Conservation (phyloP, 257 asterid species). For the Petrea volubilis region DNA sequence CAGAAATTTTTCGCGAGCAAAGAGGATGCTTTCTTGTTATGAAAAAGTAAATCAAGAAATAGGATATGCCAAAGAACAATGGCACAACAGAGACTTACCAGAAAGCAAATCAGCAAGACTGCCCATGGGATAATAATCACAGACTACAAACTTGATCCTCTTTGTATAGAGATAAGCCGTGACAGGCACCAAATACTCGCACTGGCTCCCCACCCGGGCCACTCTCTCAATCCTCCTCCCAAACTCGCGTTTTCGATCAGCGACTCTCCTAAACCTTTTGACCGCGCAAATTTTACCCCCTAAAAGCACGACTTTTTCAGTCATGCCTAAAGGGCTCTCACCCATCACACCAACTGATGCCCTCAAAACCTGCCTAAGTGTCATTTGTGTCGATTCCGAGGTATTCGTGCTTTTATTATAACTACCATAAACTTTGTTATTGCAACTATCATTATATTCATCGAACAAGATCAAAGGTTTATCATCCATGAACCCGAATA, state of each 20-base stretch:
- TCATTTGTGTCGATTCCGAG: constrained; percentile 26
- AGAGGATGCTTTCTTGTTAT: no score
- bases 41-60: no score
- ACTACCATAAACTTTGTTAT: no score
- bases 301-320: constrained; percentile 52
- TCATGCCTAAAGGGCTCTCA: constrained; percentile 51
- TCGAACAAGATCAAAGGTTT: constrained; percentile 35
- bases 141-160: constrained; percentile 63
- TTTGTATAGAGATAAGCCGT: constrained; percentile 52
- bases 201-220: constrained; percentile 36
- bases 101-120: constrained; percentile 58
- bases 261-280: constrained; percentile 49
- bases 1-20: no score
- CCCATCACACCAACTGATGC: constrained; percentile 60
- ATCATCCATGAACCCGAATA: constrained; percentile 47
- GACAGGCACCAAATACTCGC: constrained; percentile 48
- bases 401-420: not conserved
- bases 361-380: constrained; percentile 52
- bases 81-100: constrained; percentile 26
- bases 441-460: not conserved
- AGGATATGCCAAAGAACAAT: not conserved
- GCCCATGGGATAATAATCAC: constrained; percentile 66
- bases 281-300: constrained; percentile 49
- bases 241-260: constrained; percentile 38
- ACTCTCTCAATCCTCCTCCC: constrained; percentile 47